These are phyloP conservation scores for Solanum etuberosum DNA, from an alignment of 257 asterid species.

Conservation along the genomic window DNA sequence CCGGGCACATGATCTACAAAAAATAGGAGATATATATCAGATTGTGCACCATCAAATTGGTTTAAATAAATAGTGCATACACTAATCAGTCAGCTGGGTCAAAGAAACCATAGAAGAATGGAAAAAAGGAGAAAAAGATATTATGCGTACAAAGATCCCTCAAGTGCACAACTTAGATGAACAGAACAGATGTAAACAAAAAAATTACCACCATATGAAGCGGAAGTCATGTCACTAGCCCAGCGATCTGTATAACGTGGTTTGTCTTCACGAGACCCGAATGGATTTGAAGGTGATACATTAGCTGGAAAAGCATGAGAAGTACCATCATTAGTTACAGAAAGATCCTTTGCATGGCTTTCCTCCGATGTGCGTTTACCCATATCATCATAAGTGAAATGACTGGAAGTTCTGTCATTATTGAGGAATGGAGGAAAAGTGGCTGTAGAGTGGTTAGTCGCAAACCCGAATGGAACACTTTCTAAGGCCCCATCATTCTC, in stretches of 20 bases:
- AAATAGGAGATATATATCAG: neutral
- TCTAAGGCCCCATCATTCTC: constrained; percentile 30
- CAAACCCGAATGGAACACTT: constrained; percentile 22
- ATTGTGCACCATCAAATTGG: neutral
- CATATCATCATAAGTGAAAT: constrained; percentile 19
- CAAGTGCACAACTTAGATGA: neutral
- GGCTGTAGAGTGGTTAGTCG: constrained; percentile 9
- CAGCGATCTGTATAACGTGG: constrained; percentile 21
- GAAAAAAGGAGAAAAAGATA: neutral
- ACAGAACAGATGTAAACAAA: neutral
- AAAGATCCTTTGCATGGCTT: constrained; percentile 21
- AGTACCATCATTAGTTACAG: constrained; percentile 22
- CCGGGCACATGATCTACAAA: constrained; percentile 30
- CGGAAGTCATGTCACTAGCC: constrained; percentile 19
- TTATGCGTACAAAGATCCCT: neutral
- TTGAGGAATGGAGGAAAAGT: constrained; percentile 16
- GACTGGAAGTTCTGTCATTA: constrained; percentile 16
- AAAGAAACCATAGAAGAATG: neutral
- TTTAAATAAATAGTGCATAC: neutral
- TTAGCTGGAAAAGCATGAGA: constrained; percentile 26
- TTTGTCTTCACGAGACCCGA: constrained; percentile 20
- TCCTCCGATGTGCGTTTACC: constrained; percentile 18
- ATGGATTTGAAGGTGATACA: constrained; percentile 25
- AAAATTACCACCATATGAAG: constrained; percentile 47
- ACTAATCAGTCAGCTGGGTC: neutral